Evolutionary conservation across 352 stramenopile genomes (phyloP).

Genomic region (Phytophthora fragariaefolia): DNA sequence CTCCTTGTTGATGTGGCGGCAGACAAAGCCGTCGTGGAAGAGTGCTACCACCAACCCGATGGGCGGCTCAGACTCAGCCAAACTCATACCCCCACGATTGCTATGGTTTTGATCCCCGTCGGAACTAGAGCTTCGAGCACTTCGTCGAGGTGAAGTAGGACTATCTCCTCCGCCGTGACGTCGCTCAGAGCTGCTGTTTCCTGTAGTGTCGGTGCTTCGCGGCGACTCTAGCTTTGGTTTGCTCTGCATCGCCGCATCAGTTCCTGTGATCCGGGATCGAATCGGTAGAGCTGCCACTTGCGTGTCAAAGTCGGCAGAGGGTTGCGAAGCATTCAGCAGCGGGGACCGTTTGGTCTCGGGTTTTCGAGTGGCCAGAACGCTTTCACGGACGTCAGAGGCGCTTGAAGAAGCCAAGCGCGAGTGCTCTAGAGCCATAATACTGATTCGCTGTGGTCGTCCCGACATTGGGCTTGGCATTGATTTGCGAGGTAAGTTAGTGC

Average conservation of each 20-base stretch:
- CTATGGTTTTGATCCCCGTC: constrained; percentile 6
- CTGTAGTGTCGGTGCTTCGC: not conserved
- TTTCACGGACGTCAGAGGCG: constrained; percentile 1
- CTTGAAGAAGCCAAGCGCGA: constrained; percentile 9
- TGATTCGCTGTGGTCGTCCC: constrained; percentile 4
- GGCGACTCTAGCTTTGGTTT: not conserved
- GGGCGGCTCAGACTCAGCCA: constrained; percentile 1
- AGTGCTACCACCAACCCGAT: constrained; percentile 57
- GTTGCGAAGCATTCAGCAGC: not conserved
- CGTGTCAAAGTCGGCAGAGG: constrained; percentile 33
- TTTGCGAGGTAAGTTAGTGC: constrained; percentile 27
- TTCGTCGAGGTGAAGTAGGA: not conserved
- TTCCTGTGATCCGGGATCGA: constrained; percentile 22
- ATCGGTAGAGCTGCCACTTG: constrained; percentile 32
- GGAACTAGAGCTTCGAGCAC: constrained; percentile 3
- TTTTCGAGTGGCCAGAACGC: constrained; percentile 3
- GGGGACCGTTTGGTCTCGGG: constrained; percentile 7
- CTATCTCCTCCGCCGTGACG: not conserved
- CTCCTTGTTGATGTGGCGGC: constrained; percentile 60
- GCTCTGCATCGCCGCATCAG: not conserved
- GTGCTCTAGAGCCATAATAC: not conserved
- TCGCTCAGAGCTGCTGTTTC: not conserved
- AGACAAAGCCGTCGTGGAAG: constrained; percentile 75
- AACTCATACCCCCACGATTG: not conserved
- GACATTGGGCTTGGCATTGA: constrained; percentile 28